Evolutionary conservation across 1,284 basidiomycete genomes (phyloP).

Genomic region (Ustilago nuda): DNA sequence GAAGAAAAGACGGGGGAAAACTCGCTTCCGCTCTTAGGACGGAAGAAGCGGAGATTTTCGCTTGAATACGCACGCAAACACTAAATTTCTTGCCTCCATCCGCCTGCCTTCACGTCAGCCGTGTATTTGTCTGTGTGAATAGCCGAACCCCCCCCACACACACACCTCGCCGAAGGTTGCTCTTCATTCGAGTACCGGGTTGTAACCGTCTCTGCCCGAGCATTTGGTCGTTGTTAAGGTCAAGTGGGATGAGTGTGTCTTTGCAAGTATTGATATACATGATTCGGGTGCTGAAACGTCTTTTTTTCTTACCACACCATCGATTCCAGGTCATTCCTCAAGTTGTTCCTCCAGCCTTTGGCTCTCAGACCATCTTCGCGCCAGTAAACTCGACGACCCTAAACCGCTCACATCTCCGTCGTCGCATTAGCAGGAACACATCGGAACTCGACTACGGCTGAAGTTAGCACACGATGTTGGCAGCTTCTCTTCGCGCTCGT

Average conservation of each 20-base stretch:
- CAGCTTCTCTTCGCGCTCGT: constrained; percentile 28
- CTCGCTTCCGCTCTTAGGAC: constrained; percentile 13
- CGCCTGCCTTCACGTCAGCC: not conserved
- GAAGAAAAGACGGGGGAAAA: not conserved
- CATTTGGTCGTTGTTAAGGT: not conserved
- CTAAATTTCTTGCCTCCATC: constrained; percentile 1
- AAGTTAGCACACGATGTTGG: constrained; percentile 23
- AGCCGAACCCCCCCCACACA: constrained; percentile 8
- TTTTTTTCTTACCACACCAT: not conserved
- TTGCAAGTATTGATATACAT: constrained; percentile 4
- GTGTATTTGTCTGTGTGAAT: constrained; percentile 5
- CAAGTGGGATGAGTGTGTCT: not conserved
- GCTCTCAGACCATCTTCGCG: not conserved
- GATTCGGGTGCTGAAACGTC: not conserved
- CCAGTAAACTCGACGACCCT: not conserved
- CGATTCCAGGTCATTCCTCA: not conserved
- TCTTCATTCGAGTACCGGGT: not conserved
- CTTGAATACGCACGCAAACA: not conserved
- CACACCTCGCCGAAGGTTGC: constrained; percentile 1
- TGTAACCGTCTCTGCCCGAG: constrained; percentile 10
- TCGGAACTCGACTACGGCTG: not conserved
- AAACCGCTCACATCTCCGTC: not conserved
- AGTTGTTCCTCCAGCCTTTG: not conserved
- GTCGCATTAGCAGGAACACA: not conserved
- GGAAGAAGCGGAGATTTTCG: constrained; percentile 35